Conservation (phyloP, 108 stramenopile genomes). For the Mayamaea pseudoterrestris region DNA sequence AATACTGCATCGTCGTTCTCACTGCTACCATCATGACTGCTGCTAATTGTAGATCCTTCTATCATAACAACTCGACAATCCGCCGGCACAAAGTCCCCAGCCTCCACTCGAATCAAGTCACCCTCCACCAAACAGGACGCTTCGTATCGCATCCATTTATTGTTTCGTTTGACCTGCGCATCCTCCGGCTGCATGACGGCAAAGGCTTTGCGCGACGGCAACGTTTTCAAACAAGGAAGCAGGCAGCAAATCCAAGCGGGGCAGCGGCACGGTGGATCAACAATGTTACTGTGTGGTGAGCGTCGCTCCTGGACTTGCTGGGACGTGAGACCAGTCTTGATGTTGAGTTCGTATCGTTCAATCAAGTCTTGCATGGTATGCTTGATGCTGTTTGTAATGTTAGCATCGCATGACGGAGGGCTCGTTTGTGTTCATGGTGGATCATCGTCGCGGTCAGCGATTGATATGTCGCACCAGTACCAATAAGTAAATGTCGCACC, state of each 20-base stretch:
- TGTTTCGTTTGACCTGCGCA: slow-evolving; percentile 67
- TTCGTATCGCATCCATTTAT: slow-evolving; percentile 76
- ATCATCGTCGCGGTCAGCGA: too few species aligned
- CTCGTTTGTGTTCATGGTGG: too few species aligned
- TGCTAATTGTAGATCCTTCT: slow-evolving; percentile 16
- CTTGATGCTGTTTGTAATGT: too few species aligned
- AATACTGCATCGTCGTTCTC: too few species aligned
- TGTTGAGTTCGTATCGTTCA: too few species aligned
- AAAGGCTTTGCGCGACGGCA: slow-evolving; percentile 71
- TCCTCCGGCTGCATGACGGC: slow-evolving; percentile 60
- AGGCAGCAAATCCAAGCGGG: slow-evolving; percentile 74
- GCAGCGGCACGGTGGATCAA: slow-evolving; percentile 58
- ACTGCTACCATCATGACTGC: slow-evolving; percentile 20
- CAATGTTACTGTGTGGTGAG: too few species aligned
- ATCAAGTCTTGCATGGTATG: too few species aligned
- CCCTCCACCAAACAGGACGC: slow-evolving; percentile 53
- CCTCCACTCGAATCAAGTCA: slow-evolving; percentile 67
- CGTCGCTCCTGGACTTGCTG: too few species aligned
- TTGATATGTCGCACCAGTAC: too few species aligned
- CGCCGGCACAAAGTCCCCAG: slow-evolving; percentile 74
- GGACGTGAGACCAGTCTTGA: too few species aligned
- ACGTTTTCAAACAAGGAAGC: slow-evolving; percentile 70
- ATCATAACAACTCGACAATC: slow-evolving; percentile 53
- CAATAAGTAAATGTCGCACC: too few species aligned
- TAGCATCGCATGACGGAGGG: too few species aligned